These are phyloP conservation scores for Penstemon davidsonii DNA, from an alignment of 257 asterid species.

Conservation along the genomic window DNA sequence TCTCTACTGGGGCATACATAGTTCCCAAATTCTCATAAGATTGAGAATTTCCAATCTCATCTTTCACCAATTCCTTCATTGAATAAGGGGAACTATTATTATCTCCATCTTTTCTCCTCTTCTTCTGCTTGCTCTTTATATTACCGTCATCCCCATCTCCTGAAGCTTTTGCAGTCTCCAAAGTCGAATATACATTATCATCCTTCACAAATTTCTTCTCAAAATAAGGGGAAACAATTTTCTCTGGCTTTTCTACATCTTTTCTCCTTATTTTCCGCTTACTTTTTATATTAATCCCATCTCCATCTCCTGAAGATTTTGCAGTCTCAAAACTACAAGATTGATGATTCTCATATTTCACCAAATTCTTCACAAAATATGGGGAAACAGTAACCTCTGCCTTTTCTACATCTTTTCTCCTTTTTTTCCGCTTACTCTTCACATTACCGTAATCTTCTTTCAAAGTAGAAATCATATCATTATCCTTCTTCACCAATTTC, in stretches of 20 bases:
- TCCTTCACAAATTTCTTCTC: not conserved
- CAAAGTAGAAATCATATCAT: no score
- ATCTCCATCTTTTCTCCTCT: constrained; percentile 6
- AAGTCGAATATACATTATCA: not conserved
- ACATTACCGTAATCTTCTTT: not conserved
- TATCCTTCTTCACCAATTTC: not conserved
- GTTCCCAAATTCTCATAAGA: not conserved
- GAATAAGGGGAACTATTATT: constrained; percentile 9
- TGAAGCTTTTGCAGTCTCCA: not conserved
- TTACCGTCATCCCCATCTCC: constrained; percentile 3
- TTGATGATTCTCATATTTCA: not conserved
- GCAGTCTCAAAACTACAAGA: constrained; percentile 1
- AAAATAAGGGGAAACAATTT: constrained; percentile 9
- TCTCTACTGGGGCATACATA: constrained; percentile 11
- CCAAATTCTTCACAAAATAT: constrained; percentile 12
- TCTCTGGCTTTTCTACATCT: not conserved
- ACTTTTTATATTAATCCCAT: not conserved
- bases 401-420: constrained; percentile 14
- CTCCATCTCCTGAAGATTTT: not conserved
- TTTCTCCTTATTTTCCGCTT: constrained; percentile 12
- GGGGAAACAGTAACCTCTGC: constrained; percentile 21
- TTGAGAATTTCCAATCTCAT: not conserved
- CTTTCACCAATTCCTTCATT: not conserved
- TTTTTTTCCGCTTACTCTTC: constrained; percentile 16
- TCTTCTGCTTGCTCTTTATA: not conserved